Evolutionary conservation across 306 rosid genomes (phyloP).

Genomic region (cucumber (Cucumis sativus)): DNA sequence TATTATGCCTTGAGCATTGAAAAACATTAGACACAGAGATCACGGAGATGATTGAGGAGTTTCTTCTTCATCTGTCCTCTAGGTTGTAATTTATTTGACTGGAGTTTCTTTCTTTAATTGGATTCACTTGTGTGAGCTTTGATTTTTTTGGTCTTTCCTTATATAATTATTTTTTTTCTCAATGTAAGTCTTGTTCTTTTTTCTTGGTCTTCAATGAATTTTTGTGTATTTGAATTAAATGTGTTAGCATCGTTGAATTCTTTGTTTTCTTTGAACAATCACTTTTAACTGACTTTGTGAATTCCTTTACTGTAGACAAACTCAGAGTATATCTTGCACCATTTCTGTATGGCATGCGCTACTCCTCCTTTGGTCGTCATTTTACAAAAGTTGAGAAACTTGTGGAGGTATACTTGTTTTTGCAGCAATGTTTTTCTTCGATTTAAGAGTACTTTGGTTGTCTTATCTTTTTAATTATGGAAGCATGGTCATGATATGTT

Average conservation of each 20-base stretch:
- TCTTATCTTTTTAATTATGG: neutral
- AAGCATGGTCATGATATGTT: conserved; percentile 1
- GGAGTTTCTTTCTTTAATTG: neutral
- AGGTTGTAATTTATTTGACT: neutral
- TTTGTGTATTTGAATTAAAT: neutral
- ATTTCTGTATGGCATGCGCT: conserved; percentile 64
- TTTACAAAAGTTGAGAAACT: conserved; percentile 78
- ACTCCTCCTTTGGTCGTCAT: conserved; percentile 90
- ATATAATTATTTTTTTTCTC: neutral
- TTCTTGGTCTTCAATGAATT: no score
- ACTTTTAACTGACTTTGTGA: neutral
- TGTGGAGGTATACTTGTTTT: conserved; percentile 46
- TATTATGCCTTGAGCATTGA: no score
- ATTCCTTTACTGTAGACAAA: conserved; percentile 44
- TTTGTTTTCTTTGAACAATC: neutral
- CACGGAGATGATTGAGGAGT: neutral
- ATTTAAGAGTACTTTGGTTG: neutral
- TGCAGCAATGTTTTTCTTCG: neutral
- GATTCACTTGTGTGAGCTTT: neutral
- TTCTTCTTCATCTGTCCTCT: neutral
- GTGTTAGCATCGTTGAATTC: neutral
- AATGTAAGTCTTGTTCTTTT: neutral
- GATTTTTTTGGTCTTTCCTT: neutral
- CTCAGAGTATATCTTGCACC: conserved; percentile 72
- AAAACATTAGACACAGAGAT: neutral